Conservation (phyloP, 257 asterid genomes). For the Mentha longifolia region DNA sequence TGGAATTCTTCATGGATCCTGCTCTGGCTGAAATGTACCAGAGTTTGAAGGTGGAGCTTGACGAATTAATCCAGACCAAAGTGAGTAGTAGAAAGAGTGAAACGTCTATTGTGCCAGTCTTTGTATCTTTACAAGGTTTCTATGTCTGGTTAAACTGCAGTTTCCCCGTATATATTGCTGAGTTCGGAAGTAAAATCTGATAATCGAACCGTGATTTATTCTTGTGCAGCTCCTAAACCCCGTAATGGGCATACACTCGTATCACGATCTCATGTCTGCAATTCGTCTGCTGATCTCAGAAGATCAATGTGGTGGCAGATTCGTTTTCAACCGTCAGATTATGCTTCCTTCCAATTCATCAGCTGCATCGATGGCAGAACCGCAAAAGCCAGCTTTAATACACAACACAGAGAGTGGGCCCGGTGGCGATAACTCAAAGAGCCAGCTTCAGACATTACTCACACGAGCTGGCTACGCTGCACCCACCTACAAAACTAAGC, state of each 20-base stretch:
- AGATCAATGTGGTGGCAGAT: slow-evolving; percentile 72
- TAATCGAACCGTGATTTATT: slow-evolving; percentile 15
- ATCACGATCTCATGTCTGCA: slow-evolving; percentile 79
- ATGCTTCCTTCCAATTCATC: slow-evolving; percentile 44
- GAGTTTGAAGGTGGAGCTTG: slow-evolving; percentile 74
- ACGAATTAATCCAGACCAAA: slow-evolving; percentile 72
- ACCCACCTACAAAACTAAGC: slow-evolving; percentile 73
- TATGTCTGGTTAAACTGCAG: not conserved
- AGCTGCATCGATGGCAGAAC: slow-evolving; percentile 36
- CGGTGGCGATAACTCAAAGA: slow-evolving; percentile 92
- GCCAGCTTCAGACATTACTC: slow-evolving; percentile 84
- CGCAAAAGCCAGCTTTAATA: slow-evolving; percentile 39
- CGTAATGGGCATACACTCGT: slow-evolving; percentile 61
- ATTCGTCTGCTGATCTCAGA: slow-evolving; percentile 73
- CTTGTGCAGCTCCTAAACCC: slow-evolving; percentile 80
- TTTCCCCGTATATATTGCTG: slow-evolving; percentile 21
- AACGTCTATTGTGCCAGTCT: slow-evolving; percentile 13
- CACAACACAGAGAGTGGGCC: slow-evolving; percentile 70
- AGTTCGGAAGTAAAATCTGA: not conserved
- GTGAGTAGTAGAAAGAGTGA: slow-evolving; percentile 50
- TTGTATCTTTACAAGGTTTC: not conserved
- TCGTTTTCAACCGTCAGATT: slow-evolving; percentile 64
- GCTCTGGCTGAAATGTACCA: slow-evolving; percentile 64
- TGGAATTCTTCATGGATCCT: slow-evolving; percentile 88
- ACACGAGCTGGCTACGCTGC: slow-evolving; percentile 82